Evolutionary conservation across 2,329 filamentous ascomycete genomes (phyloP).

Genomic region (Neofusicoccum kwambonambiense): DNA sequence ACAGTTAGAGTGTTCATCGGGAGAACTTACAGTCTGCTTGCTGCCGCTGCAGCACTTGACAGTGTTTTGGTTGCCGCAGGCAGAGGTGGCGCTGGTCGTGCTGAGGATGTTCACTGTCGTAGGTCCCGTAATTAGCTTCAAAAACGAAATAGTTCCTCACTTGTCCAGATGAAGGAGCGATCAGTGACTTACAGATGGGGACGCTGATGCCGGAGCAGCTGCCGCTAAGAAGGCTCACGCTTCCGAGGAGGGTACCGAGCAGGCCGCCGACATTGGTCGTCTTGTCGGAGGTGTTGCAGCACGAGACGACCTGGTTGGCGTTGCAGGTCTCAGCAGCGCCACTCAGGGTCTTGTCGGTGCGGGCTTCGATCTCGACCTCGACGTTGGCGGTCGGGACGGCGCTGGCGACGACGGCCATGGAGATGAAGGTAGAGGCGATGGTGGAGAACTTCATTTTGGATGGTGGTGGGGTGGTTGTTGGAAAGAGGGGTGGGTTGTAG

Average conservation of each 20-base stretch:
- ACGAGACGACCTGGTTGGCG: conserved; percentile 20
- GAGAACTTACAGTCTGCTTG: conserved; percentile 20
- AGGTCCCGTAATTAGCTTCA: not conserved
- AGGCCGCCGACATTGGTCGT: conserved; percentile 15
- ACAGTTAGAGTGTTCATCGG: too few species aligned
- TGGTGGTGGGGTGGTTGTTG: conserved; percentile 3
- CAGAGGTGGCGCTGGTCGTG: not conserved
- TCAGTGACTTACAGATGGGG: not conserved
- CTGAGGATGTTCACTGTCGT: not conserved
- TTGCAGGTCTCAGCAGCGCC: conserved; percentile 18
- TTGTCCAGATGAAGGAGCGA: not conserved
- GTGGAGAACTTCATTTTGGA: conserved; percentile 23
- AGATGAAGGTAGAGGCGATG: conserved; percentile 17
- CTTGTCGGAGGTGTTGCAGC: conserved; percentile 21
- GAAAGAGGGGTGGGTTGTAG: not conserved
- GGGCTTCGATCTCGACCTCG: not conserved
- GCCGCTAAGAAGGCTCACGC: conserved; percentile 9
- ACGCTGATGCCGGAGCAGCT: conserved; percentile 10
- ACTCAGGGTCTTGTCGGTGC: conserved; percentile 17
- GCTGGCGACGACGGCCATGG: conserved; percentile 19
- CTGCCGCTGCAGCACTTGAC: conserved; percentile 22
- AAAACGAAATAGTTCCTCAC: too few species aligned
- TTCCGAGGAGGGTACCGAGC: conserved; percentile 15
- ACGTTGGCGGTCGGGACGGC: conserved; percentile 15
- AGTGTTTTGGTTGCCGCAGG: conserved; percentile 10